Conservation (phyloP, 192 early-diverging fungal species). For the Linnemannia elongata region DNA sequence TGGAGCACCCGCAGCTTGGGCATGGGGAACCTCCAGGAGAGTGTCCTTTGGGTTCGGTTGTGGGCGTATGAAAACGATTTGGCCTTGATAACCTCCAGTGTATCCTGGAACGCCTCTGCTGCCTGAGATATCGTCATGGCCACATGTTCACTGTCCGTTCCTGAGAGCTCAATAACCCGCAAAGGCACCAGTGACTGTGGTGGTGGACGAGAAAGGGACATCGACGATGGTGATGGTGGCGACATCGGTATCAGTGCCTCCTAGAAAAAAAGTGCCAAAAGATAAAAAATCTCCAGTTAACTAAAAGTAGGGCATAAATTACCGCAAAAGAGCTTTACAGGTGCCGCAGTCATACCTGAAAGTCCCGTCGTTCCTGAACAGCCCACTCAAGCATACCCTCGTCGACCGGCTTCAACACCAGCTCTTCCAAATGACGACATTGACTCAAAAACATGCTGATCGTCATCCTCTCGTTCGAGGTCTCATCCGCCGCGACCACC, state of each 20-base stretch:
- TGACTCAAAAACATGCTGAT: conserved; percentile 38
- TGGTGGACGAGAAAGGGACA: neutral
- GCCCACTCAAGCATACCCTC: conserved; percentile 50
- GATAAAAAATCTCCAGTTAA: neutral
- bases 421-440: conserved; percentile 44
- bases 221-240: conserved; percentile 1
- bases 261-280: conserved; percentile 5
- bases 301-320: neutral
- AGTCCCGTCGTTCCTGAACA: conserved; percentile 36
- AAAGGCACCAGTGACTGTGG: conserved; percentile 24
- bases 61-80: conserved; percentile 32
- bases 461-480: conserved; percentile 14
- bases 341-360: conserved; percentile 15
- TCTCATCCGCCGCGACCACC: neutral
- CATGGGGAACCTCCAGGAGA: conserved; percentile 35
- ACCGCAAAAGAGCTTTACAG: neutral
- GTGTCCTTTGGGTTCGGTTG: conserved; percentile 19
- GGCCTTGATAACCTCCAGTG: conserved; percentile 53
- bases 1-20: conserved; percentile 34
- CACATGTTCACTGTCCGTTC: conserved; percentile 42
- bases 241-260: neutral
- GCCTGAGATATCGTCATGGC: conserved; percentile 48
- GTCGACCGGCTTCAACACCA: conserved; percentile 33
- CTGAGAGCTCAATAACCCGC: conserved; percentile 35
- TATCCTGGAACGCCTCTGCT: conserved; percentile 52